A percentile compares a stretch with the other conserved stretches of the same genome.
These are phyloP conservation scores for Eruca vesicaria DNA, from an alignment of 441 rosid genomes.

Conservation along the genomic window DNA sequence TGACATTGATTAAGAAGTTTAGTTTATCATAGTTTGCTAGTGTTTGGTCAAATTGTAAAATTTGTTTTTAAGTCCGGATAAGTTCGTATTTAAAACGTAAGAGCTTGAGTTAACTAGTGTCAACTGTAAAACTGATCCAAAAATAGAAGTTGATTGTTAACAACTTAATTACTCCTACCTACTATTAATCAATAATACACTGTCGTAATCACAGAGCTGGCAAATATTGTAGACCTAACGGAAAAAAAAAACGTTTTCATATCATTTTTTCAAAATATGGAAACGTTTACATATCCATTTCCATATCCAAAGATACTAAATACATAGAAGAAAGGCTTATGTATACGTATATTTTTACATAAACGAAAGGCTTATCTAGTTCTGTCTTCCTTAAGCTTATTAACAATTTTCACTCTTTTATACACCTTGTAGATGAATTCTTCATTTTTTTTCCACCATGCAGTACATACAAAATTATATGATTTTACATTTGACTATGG, in stretches of 20 bases:
- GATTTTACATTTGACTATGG: neutral
- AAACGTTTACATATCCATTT: too few species aligned
- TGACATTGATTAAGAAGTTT: neutral
- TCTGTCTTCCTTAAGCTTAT: neutral
- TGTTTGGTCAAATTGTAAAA: neutral
- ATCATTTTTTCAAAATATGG: too few species aligned
- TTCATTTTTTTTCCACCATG: neutral
- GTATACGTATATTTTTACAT: conserved; percentile 6
- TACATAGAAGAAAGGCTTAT: neutral
- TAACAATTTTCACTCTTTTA: neutral
- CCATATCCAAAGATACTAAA: neutral
- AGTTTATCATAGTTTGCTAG: neutral
- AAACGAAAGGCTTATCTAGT: neutral
- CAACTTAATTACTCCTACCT: neutral
- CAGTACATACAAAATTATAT: neutral
- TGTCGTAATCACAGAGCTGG: neutral
- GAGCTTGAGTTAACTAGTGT: conserved; percentile 15
- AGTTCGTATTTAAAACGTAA: neutral
- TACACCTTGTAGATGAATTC: neutral
- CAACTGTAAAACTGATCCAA: neutral
- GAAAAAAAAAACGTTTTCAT: neutral
- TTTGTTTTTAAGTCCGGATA: conserved; percentile 1
- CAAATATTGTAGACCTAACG: neutral
- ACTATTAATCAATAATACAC: neutral
- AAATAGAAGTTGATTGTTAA: neutral